Base-by-base conservation (phyloP, 495 filamentous ascomycete species). In the Talaromyces nanjingensis region DNA sequence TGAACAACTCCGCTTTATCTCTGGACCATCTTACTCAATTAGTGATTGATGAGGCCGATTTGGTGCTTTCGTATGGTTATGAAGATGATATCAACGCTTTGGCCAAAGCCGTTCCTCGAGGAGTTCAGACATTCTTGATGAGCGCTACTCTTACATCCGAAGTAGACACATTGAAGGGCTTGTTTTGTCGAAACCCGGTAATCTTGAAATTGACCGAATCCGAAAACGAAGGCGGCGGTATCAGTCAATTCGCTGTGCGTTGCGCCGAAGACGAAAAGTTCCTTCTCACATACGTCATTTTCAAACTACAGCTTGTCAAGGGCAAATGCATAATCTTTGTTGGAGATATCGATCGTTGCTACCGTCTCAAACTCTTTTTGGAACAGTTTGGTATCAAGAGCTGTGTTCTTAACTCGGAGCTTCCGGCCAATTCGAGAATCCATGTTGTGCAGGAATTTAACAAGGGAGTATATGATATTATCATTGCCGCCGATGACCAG, bases 391-490 rank as follows among this genome's bases (percentile, higher is more conserved):
- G 91, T 25, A 91, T 96, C 70, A 89, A 89, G 73, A 91, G 89
- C 72, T 97, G 93, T 74, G 88, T 99, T 12, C 79, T 99, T 37
- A 99, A 99, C 73, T 94, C 91, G 5, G 92, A 99, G 70, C 76
- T 99, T 18, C 94, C 94, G 4, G 88, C 97, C 65, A 96, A 96
- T 66, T 92, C 90, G 6, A 83, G 94, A 20, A 85, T 97, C 52
- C 94, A 98, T 76, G 90, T 96, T 29, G 92, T 99, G 9, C 88
- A 99, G 69, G 91, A 98, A 72, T 99, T 98, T 77, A 99, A 98
- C 77, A 90, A 91, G 79, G 89, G 88, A 47, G 84, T 94, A 24
- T 99, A 98, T 77, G 93, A 98, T 66, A 96, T 98, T 65, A 92
- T 99, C 64, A 93, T 99, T 68, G 94, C 94, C 4, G 90, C 91